These are phyloP conservation scores for Endocalyx cinctus DNA, from an alignment of 2,329 filamentous ascomycete genomes.

Conservation along the genomic window DNA sequence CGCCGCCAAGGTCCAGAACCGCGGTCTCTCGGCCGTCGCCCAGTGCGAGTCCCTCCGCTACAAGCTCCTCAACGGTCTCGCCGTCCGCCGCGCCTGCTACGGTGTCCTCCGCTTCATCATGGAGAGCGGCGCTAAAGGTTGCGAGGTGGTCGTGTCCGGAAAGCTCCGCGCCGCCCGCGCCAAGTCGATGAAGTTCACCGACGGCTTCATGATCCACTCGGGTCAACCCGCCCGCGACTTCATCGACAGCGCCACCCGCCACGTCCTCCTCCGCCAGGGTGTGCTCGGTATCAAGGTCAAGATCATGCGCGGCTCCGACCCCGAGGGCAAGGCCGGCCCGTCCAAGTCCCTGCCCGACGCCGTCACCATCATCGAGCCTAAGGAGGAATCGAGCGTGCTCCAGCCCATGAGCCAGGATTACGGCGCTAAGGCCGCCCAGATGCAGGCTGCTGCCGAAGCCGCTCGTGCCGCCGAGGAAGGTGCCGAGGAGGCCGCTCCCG, in stretches of 20 bases:
- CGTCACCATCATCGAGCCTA: conserved; percentile 99
- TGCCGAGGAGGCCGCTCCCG: conserved; percentile 47
- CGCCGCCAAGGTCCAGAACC: conserved; percentile 99
- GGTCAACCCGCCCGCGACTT: conserved; percentile 99
- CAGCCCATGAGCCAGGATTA: conserved; percentile 98
- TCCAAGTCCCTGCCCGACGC: conserved; percentile 97
- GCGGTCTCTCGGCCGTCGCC: conserved; percentile 98
- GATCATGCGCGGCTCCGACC: conserved; percentile 99
- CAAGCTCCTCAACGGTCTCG: conserved; percentile 99
- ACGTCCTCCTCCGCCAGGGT: conserved; percentile 99
- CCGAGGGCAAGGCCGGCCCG: conserved; percentile 97
- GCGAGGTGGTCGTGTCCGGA: conserved; percentile 98
- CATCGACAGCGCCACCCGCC: conserved; percentile 96
- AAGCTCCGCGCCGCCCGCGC: conserved; percentile 98
- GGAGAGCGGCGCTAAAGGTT: conserved; percentile 99
- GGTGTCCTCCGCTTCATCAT: conserved; percentile 99
- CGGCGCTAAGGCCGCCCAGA: conserved; percentile 77
- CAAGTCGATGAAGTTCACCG: conserved; percentile 99
- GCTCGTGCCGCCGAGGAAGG: conserved; percentile 49
- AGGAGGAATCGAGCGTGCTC: conserved; percentile 95
- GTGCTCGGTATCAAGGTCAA: conserved; percentile 99
- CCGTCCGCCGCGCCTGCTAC: conserved; percentile 98
- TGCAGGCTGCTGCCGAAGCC: conserved; percentile 62
- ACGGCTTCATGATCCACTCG: conserved; percentile 99
- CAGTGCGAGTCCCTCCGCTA: conserved; percentile 99